Conservation (phyloP, 108 stramenopile species). For the Cyclotella distinguenda region DNA sequence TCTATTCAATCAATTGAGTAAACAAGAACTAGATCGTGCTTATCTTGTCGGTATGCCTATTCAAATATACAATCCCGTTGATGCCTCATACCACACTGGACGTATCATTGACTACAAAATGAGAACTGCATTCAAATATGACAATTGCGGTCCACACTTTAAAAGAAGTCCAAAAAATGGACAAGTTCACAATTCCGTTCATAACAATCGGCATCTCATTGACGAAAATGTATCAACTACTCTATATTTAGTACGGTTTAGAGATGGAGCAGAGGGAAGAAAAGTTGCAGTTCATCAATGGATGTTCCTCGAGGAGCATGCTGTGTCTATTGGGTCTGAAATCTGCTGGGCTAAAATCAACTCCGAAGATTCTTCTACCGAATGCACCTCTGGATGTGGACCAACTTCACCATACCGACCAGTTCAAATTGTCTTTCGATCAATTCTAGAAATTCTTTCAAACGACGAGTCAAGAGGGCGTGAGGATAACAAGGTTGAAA, state of each 20-base stretch:
- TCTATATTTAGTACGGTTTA: constrained; percentile 39
- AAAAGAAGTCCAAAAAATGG: background rate
- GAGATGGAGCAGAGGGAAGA: constrained; percentile 43
- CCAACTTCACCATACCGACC: constrained; percentile 32
- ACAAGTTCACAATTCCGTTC: background rate
- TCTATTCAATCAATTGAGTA: too few species aligned
- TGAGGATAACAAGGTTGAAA: background rate
- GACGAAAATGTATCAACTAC: constrained; percentile 32
- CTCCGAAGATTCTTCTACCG: background rate
- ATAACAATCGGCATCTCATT: constrained; percentile 15
- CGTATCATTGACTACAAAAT: constrained; percentile 43
- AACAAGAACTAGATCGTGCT: constrained; percentile 21
- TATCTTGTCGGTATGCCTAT: constrained; percentile 45
- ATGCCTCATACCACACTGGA: constrained; percentile 48
- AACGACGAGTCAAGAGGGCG: constrained; percentile 19
- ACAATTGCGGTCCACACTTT: constrained; percentile 1
- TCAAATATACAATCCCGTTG: constrained; percentile 37
- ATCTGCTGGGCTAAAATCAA: constrained; percentile 41
- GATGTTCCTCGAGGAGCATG: constrained; percentile 49
- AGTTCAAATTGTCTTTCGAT: constrained; percentile 37
- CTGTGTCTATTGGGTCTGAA: constrained; percentile 31
- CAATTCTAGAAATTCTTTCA: constrained; percentile 40
- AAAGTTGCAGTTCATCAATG: constrained; percentile 44
- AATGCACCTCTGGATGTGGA: background rate
- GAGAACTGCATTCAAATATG: constrained; percentile 27